Percentiles rank a stretch among this genome's conserved stretches.
Evolutionary conservation across 768 basidiomycete species (phyloP).

Genomic region (Lyophyllum shimeji): DNA sequence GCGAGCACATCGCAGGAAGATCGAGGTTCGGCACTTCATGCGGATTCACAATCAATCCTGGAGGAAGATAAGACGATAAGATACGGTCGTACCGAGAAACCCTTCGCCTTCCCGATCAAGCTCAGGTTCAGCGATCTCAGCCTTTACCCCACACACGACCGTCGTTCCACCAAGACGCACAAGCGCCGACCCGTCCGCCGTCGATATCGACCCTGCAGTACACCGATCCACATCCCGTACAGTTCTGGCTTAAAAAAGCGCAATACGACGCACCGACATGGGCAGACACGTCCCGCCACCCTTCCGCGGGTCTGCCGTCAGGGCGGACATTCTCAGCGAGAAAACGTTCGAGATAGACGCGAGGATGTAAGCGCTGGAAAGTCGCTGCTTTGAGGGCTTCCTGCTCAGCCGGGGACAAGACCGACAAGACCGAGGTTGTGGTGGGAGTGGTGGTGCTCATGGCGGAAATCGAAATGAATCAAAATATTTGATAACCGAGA

Average conservation of each 20-base stretch:
- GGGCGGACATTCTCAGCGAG: constrained; percentile 75
- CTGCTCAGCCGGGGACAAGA: constrained; percentile 26
- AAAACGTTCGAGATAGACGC: constrained; percentile 85
- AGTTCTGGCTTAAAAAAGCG: not conserved
- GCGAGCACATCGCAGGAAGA: constrained; percentile 89
- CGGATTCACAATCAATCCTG: not conserved
- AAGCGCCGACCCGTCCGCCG: constrained; percentile 90
- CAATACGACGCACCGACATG: constrained; percentile 65
- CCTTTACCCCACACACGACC: constrained; percentile 93
- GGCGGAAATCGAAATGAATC: not conserved
- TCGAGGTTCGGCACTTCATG: constrained; percentile 89
- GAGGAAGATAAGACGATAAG: not conserved
- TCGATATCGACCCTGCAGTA: constrained; percentile 81
- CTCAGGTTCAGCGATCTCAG: constrained; percentile 91
- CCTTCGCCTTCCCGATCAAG: constrained; percentile 73
- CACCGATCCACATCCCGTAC: not conserved
- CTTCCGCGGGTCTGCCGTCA: constrained; percentile 71
- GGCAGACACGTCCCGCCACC: constrained; percentile 74
- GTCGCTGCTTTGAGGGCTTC: constrained; percentile 50
- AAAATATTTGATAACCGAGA: constrained; percentile 1
- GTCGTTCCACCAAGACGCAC: constrained; percentile 93
- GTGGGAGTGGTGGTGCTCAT: constrained; percentile 11
- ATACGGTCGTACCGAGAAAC: constrained; percentile 65
- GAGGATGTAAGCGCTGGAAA: constrained; percentile 89
- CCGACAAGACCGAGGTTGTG: not conserved